These are phyloP conservation scores for Micromonas commoda DNA, from an alignment of 139 green algal species.

Conservation along the genomic window DNA sequence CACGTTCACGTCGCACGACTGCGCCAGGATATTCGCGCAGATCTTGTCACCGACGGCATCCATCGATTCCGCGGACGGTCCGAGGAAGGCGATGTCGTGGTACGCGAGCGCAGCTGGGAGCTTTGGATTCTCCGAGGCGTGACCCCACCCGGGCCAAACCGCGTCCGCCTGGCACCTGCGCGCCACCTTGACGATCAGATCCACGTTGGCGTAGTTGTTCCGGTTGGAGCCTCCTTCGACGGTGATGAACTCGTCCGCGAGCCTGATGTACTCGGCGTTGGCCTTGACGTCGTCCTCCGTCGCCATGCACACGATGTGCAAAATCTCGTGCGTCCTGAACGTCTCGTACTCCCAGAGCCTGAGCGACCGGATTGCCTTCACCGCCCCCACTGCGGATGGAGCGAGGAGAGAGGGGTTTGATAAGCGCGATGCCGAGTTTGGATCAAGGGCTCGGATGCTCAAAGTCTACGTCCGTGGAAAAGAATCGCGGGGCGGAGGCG, in stretches of 20 bases:
- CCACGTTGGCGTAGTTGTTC: conserved; percentile 41
- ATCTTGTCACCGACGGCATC: conserved; percentile 52
- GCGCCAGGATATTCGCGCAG: conserved; percentile 36
- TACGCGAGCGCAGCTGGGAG: conserved; percentile 26
- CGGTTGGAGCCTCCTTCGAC: conserved; percentile 34
- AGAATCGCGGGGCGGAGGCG: background rate
- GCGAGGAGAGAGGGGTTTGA: background rate
- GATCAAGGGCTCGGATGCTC: background rate
- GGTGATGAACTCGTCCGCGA: conserved; percentile 36
- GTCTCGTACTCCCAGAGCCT: conserved; percentile 29
- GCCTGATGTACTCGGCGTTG: conserved; percentile 36
- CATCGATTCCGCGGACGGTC: conserved; percentile 38
- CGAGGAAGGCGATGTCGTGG: conserved; percentile 42
- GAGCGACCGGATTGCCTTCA: conserved; percentile 36
- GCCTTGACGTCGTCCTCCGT: conserved; percentile 37
- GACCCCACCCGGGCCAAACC: conserved; percentile 42
- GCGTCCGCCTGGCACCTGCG: conserved; percentile 28
- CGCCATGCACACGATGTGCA: conserved; percentile 37
- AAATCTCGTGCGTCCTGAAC: conserved; percentile 16
- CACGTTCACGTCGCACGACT: conserved; percentile 28
- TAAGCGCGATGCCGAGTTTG: background rate
- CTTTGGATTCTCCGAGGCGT: conserved; percentile 37
- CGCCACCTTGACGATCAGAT: conserved; percentile 35
- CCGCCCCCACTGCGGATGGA: conserved; percentile 28
- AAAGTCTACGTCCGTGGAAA: background rate